These are phyloP conservation scores for Trifolium fragiferum DNA, from an alignment of 306 rosid species.

Conservation along the genomic window DNA sequence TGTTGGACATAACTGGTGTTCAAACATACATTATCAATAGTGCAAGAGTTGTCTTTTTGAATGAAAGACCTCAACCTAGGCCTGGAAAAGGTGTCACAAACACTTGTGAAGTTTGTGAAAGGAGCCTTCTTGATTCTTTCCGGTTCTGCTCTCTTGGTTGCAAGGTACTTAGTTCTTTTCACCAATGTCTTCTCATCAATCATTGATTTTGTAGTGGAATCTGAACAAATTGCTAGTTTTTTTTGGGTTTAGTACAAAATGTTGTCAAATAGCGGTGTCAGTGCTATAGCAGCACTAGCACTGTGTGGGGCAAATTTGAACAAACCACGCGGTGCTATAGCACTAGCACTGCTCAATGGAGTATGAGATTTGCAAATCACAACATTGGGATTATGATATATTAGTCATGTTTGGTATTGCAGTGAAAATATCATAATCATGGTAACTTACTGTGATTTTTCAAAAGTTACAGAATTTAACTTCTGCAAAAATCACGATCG, in stretches of 20 bases:
- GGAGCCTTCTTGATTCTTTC: slow-evolving; percentile 94
- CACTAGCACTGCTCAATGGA: too few species aligned
- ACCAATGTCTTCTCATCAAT: slow-evolving; percentile 19
- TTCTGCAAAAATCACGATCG: too few species aligned
- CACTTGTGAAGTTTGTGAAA: slow-evolving; percentile 97
- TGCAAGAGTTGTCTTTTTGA: slow-evolving; percentile 93
- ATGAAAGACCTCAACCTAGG: slow-evolving; percentile 98
- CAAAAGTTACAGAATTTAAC: too few species aligned
- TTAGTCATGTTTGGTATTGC: neutral
- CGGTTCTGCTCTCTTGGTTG: slow-evolving; percentile 98
- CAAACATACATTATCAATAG: slow-evolving; percentile 99
- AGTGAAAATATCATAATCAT: too few species aligned
- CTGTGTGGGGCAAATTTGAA: neutral
- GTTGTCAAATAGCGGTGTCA: neutral
- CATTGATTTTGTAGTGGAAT: neutral
- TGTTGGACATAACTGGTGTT: slow-evolving; percentile 84
- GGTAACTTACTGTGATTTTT: too few species aligned
- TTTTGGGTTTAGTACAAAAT: neutral
- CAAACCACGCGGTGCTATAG: too few species aligned
- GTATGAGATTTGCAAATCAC: too few species aligned
- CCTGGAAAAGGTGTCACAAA: slow-evolving; percentile 98
- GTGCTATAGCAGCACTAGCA: neutral
- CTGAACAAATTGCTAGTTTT: neutral
- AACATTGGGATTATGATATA: neutral
- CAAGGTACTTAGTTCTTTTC: slow-evolving; percentile 64